phyloP scores from a whole-genome alignment of 1,284 basidiomycete genomes.

The Mycena citricolor region DNA sequence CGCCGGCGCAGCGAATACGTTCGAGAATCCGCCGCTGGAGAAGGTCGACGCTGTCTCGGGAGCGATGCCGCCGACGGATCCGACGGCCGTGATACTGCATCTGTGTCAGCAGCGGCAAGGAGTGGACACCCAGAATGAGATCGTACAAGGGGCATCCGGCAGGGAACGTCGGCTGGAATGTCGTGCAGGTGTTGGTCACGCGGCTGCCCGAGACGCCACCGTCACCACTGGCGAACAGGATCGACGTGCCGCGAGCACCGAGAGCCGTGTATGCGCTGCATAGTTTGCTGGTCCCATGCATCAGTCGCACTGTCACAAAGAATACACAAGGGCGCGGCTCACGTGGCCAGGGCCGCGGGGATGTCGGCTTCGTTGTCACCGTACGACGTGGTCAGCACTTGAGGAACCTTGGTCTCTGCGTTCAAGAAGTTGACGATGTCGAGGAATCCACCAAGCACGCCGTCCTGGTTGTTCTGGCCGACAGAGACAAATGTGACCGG shows the following conservation, averaged over 20 bases:
- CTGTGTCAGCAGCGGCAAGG: constrained; percentile 39
- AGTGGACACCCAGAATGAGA: constrained; percentile 29
- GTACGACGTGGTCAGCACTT: constrained; percentile 38
- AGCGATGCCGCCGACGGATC: constrained; percentile 34
- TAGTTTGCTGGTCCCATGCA: constrained; percentile 11
- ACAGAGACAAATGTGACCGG: constrained; percentile 30
- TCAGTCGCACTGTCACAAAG: neutral
- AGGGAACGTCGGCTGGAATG: constrained; percentile 37
- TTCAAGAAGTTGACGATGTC: constrained; percentile 35
- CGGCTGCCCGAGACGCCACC: constrained; percentile 64
- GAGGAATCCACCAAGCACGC: constrained; percentile 32
- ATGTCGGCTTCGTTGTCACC: constrained; percentile 34
- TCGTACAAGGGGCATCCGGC: constrained; percentile 16
- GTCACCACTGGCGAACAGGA: constrained; percentile 68
- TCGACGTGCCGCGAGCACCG: constrained; percentile 61
- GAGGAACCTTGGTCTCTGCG: constrained; percentile 27
- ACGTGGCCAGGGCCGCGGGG: constrained; percentile 26
- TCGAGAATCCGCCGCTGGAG: constrained; percentile 48
- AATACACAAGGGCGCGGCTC: neutral
- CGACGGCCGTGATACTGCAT: constrained; percentile 43
- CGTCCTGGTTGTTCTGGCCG: constrained; percentile 28
- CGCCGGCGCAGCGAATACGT: constrained; percentile 31
- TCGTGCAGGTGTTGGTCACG: constrained; percentile 40
- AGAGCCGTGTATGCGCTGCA: constrained; percentile 22
- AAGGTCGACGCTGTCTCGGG: constrained; percentile 21